Evolutionary conservation across 2,329 filamentous ascomycete species (phyloP).

Genomic region (Fusarium hainanense): DNA sequence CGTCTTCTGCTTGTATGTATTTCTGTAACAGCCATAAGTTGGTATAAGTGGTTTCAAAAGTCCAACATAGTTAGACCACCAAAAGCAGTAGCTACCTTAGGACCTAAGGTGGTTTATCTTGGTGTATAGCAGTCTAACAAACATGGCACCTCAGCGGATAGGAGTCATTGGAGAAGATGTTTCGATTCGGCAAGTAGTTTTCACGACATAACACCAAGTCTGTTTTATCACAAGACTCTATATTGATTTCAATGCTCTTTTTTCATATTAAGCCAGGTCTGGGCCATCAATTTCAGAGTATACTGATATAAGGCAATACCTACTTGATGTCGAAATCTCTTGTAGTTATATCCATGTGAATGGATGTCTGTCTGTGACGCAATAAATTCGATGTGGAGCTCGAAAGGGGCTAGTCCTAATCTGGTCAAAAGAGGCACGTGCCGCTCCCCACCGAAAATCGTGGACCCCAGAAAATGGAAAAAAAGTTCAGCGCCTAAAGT

Average conservation of each 20-base stretch:
- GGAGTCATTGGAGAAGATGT: constrained; percentile 30
- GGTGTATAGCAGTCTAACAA: too few species aligned
- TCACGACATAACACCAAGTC: constrained; percentile 17
- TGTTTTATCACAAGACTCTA: background rate
- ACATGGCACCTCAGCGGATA: constrained; percentile 36
- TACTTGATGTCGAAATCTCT: background rate
- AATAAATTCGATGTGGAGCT: constrained; percentile 23
- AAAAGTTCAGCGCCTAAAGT: constrained; percentile 40
- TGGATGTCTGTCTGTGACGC: constrained; percentile 19
- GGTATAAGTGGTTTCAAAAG: constrained; percentile 22
- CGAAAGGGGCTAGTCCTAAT: background rate
- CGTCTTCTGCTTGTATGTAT: constrained; percentile 30
- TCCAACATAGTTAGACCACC: background rate
- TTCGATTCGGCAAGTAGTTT: constrained; percentile 15
- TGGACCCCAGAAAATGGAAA: constrained; percentile 40
- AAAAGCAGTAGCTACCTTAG: too few species aligned
- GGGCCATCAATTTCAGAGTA: background rate
- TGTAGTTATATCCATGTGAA: constrained; percentile 1
- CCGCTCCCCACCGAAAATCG: constrained; percentile 42
- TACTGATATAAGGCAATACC: background rate
- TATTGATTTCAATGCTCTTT: background rate
- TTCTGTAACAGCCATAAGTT: constrained; percentile 35
- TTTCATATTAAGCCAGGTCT: background rate
- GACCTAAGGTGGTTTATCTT: too few species aligned
- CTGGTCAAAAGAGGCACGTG: constrained; percentile 45